Base-by-base conservation (phyloP, 306 rosid genomes). In the Parietaria judaica region DNA sequence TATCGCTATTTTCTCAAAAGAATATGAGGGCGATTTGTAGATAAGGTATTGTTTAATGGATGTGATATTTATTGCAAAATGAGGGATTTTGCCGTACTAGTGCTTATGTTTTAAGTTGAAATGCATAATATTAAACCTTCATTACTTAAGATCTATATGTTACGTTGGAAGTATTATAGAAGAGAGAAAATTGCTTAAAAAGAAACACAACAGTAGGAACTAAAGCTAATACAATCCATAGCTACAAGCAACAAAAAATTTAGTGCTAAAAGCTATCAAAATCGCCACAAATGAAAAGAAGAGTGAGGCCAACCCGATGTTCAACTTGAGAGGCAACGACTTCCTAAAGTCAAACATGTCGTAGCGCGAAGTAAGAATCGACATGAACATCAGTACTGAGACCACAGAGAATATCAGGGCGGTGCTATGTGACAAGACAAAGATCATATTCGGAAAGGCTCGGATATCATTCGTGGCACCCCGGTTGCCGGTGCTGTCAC, bases 341-440 rank as follows among this genome's bases (percentile, higher is more conserved):
- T 0, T 7, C 8, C 39, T 15, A 54, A 60, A 51, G 54, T 51
- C 67, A 2, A 36, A 11, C 45, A 39, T 54, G 0, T 14, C 41
- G 44, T 60, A 69, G 6, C 61, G 61, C 7, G 73, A 60, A 6
- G 53, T 60, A 3, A 69, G 66, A 35, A 69, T 44, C 11, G 60
- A 43, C 13, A 15, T 34, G 38, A 69, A 69, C 13, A 44, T 14
- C 12, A 69, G 1, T 3, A 47, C 14, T 6, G 73, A 38, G 45
- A 16, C 11, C 6, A 48, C 14, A 23, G 66, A 46, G 4, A 6
- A 39, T 0, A 53, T 6, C 0, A 61, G 2, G 10, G 73, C 61
- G 1, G 51, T 2, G 0, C 54, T 56, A 51, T 60, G 31, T 11
- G 67, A 53, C 23, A 52, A 41, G 51, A 52, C 38, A 7, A 69